These are phyloP conservation scores for Sordariomycetes sp. DNA, from an alignment of 2,329 filamentous ascomycete species.

Conservation along the genomic window DNA sequence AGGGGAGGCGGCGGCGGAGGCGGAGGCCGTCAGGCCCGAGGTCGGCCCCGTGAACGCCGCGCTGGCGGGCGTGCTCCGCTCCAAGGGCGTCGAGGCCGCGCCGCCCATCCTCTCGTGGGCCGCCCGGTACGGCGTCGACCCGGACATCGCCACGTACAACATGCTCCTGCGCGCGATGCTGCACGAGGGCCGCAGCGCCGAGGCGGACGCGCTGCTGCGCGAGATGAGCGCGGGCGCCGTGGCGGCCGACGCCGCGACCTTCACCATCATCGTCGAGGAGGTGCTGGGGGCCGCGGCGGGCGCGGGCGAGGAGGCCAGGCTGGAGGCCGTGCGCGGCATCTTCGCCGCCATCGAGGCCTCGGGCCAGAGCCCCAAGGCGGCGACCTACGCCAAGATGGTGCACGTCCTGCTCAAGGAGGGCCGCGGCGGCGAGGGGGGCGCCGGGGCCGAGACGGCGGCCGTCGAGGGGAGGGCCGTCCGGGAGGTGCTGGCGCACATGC, in stretches of 20 bases:
- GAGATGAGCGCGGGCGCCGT: conserved; percentile 48
- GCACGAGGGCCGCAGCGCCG: conserved; percentile 30
- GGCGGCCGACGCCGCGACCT: conserved; percentile 55
- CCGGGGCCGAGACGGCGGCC: too few relatives aligned
- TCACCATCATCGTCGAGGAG: conserved; percentile 60
- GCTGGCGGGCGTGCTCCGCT: conserved; percentile 48
- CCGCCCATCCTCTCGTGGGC: conserved; percentile 50
- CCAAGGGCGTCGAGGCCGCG: conserved; percentile 35
- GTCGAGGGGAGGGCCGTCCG: conserved; percentile 43
- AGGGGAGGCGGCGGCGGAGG: background rate
- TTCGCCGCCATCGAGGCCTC: conserved; percentile 46
- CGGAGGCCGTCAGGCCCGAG: conserved; percentile 41
- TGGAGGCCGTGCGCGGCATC: conserved; percentile 37
- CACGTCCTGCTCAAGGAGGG: conserved; percentile 40
- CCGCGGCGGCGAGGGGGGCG: conserved; percentile 17
- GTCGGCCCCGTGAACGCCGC: conserved; percentile 61
- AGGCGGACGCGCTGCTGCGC: conserved; percentile 40
- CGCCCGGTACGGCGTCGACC: conserved; percentile 38
- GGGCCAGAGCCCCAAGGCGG: conserved; percentile 47
- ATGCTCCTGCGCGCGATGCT: conserved; percentile 54
- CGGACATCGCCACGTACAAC: conserved; percentile 55
- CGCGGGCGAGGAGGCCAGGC: conserved; percentile 30
- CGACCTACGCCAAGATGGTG: conserved; percentile 61
- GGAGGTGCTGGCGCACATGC: conserved; percentile 46
- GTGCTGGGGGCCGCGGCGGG: conserved; percentile 30